Evolutionary conservation across 2,329 filamentous ascomycete genomes (phyloP).

Genomic region (Coniosporium tulheliwenetii): DNA sequence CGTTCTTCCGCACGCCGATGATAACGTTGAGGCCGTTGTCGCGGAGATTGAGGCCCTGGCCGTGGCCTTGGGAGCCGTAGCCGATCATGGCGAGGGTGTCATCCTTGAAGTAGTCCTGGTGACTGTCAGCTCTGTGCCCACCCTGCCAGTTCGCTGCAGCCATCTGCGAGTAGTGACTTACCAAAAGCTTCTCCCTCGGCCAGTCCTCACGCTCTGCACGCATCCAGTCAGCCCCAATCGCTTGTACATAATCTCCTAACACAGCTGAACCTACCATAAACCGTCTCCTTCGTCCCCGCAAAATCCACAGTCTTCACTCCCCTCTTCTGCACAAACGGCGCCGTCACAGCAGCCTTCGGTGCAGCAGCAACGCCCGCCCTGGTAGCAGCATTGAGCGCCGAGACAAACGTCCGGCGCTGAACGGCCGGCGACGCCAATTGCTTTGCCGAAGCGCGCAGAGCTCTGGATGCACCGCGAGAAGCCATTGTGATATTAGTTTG

Average conservation of each 20-base stretch:
- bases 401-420: slow-evolving; percentile 42
- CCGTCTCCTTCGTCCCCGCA: slow-evolving; percentile 83
- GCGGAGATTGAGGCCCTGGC: slow-evolving; percentile 97
- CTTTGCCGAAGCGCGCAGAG: slow-evolving; percentile 41
- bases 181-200: slow-evolving; percentile 94
- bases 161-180: slow-evolving; percentile 34
- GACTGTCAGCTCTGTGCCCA: not conserved
- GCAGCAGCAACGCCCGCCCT: slow-evolving; percentile 28
- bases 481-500: slow-evolving; percentile 47
- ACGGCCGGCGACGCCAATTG: slow-evolving; percentile 34
- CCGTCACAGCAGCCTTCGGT: slow-evolving; percentile 28
- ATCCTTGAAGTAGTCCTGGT: slow-evolving; percentile 97
- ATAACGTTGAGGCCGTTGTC: slow-evolving; percentile 99
- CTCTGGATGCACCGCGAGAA: slow-evolving; percentile 54
- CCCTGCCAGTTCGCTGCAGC: too few relatives aligned
- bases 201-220: slow-evolving; percentile 83
- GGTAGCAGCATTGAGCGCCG: slow-evolving; percentile 37
- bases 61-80: slow-evolving; percentile 96
- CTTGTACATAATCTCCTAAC: slow-evolving; percentile 1
- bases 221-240: slow-evolving; percentile 14
- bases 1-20: slow-evolving; percentile 95
- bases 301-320: slow-evolving; percentile 99
- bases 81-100: slow-evolving; percentile 98
- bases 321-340: slow-evolving; percentile 52
- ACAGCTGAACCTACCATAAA: slow-evolving; percentile 55